Evolutionary conservation across 140 eudicot genomes (phyloP).

Genomic region (Ambrosia hybrid): DNA sequence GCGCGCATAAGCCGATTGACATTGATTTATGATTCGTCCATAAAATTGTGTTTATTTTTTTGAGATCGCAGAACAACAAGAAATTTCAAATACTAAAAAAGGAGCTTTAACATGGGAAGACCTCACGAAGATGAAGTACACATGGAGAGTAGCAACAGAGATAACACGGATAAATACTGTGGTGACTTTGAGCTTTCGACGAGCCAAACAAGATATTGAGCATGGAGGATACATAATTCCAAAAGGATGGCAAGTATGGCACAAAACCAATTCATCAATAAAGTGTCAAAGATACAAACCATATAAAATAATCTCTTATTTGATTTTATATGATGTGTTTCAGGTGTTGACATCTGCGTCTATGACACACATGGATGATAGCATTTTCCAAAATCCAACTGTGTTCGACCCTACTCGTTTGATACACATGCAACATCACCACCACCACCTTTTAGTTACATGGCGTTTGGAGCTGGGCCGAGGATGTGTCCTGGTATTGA

Average conservation of each 20-base stretch:
- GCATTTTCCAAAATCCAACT: constrained; percentile 26
- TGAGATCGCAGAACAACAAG: constrained; percentile 38
- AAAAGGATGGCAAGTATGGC: constrained; percentile 45
- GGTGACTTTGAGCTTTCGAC: constrained; percentile 29
- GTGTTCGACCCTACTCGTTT: constrained; percentile 37
- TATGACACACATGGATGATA: constrained; percentile 37
- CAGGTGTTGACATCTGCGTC: constrained; percentile 20
- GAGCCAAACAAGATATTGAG: constrained; percentile 40
- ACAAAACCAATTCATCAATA: neutral
- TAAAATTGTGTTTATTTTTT: neutral
- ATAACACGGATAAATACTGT: constrained; percentile 39
- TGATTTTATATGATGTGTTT: neutral
- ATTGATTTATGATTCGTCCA: too few relatives aligned
- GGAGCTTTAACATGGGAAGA: constrained; percentile 49
- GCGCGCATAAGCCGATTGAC: too few relatives aligned
- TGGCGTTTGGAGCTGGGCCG: constrained; percentile 38
- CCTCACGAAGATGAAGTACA: constrained; percentile 47
- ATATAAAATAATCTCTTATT: neutral
- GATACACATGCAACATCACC: constrained; percentile 21
- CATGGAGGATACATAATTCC: constrained; percentile 41
- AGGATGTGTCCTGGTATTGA: constrained; percentile 43
- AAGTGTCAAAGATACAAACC: neutral
- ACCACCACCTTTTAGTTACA: constrained; percentile 36
- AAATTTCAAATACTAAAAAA: constrained; percentile 33
- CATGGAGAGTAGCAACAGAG: constrained; percentile 52